Evolutionary conservation across 2,329 filamentous ascomycete species (phyloP), one percentile per base, ranked within the genome.

Genomic region (Ophioceras dolichostomum): DNA sequence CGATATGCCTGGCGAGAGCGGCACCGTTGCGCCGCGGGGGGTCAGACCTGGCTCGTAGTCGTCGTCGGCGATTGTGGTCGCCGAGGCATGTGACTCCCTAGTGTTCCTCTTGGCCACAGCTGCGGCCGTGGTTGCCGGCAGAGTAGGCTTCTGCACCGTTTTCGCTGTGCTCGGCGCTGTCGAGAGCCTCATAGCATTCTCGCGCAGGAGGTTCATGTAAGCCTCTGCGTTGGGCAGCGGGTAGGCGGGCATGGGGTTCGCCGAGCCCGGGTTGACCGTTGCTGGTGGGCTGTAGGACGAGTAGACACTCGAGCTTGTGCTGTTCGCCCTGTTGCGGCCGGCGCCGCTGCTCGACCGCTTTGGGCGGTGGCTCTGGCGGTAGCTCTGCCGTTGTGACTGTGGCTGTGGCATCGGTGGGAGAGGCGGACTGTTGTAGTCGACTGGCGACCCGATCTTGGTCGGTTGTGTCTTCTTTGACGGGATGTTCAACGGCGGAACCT

Each of bases 261-360:
- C 29, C 1, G 38, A 33, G 5, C 47, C 39, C 0, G 45, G 44
- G 14, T 44, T 38, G 4, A 43, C 43, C 1, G 45, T 42, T 8
- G 41, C 43, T 3, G 50, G 52, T 10, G 47, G 30, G 24, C 49
- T 58, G 28, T 43, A 50, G 34, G 59, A 53, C 2, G 59, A 60
- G 42, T 63, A 61, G 2, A 59, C 39, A 36, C 58, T 63, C 4
- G 61, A 60, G 13, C 50, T 27, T 4, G 13, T 17, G 18, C 46
- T 32, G 49, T 45, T 30, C 51, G 49, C 16, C 35, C 50, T 40
- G 13, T 44, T 26, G 40, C 41, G 17, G 45, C 43, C 18, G 36
- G 20, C 24, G 41, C 39, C 12, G 47, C 36, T 39, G 43, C 26
- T n/a, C n/a, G n/a, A n/a, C n/a, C n/a, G n/a, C n/a, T n/a, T n/a